Evolutionary conservation across 345 rosid species (phyloP), one percentile per base, ranked within the genome.

Genomic region (Moricandia arvensis): DNA sequence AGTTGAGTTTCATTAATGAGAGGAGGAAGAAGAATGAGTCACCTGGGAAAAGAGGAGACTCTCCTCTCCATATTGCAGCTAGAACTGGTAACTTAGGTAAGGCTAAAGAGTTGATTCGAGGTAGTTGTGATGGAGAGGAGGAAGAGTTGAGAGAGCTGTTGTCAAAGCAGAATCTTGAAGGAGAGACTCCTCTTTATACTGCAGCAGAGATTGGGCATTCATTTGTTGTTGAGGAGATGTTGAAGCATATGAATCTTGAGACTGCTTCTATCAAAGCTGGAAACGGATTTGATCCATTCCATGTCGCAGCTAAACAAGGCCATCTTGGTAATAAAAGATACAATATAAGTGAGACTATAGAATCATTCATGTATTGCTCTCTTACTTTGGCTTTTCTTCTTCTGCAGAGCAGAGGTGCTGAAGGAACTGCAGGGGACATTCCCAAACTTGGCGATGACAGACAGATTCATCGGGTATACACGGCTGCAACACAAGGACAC

Each of bases 361-460:
- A 21, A n/a, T n/a, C n/a, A n/a, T n/a, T n/a, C n/a, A n/a, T n/a
- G n/a, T n/a, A 63, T 10, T 59, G 9, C 24, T 58, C 55, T 64
- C 76, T 77, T 11, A 64, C 57, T 70, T 51, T 77, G 68, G 33
- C 10, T n/a, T n/a, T n/a, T 63, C 10, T 12, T 62, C 47, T 54
- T 74, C 45, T 62, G 82, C 87, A n/a, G n/a, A n/a, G 90, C 90
- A 95, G 99, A 87, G 77, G 91, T 95, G 77, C 79, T 95, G 83
- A 86, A 79, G 76, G 91, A 75, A 61, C 91, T 95, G 37, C 74
- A 89, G 83, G 82, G 57, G 9, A 77, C 76, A 54, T 95, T 88
- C 77, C 99, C 98, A 21, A 89, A 95, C 81, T 85, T 87, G 86
- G 96, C 82, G 62, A 95, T 95, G 99, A 95, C 99, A 37, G n/a